Conservation (phyloP, 2,329 filamentous ascomycete genomes). For the Microcyclospora pomicola region DNA sequence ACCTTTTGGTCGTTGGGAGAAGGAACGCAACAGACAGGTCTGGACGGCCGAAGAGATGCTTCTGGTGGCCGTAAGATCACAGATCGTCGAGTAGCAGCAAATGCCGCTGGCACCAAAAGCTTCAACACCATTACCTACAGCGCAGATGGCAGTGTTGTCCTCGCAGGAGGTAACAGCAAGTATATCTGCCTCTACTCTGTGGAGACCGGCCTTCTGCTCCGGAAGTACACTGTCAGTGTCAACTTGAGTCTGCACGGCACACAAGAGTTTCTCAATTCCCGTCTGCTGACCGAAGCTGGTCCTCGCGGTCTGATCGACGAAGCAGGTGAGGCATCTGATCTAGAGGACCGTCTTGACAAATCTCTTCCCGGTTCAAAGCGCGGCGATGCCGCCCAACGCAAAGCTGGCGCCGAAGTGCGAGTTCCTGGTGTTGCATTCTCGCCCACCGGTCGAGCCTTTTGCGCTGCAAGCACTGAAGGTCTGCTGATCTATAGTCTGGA, state of each 20-base stretch:
- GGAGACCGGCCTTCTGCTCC: constrained; percentile 74
- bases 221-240: constrained; percentile 89
- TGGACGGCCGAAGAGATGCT: constrained; percentile 83
- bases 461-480: constrained; percentile 87
- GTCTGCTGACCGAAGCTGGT: constrained; percentile 78
- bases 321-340: constrained; percentile 74
- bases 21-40: constrained; percentile 67
- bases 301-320: constrained; percentile 75
- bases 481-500: constrained; percentile 89
- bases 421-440: constrained; percentile 78
- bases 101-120: constrained; percentile 75
- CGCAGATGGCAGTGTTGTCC: constrained; percentile 75
- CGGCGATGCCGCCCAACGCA: constrained; percentile 70
- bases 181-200: constrained; percentile 98
- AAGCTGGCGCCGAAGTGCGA: constrained; percentile 64
- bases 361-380: constrained; percentile 75
- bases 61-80: constrained; percentile 81
- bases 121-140: constrained; percentile 85
- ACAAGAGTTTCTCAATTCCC: constrained; percentile 93
- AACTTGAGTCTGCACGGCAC: constrained; percentile 94
- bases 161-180: constrained; percentile 93
- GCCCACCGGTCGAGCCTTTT: constrained; percentile 79
- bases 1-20: constrained; percentile 91
- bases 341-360: constrained; percentile 68
- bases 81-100: constrained; percentile 83